phyloP scores from a whole-genome alignment of 2,329 filamentous ascomycete species.

The Shiraia sp. region DNA sequence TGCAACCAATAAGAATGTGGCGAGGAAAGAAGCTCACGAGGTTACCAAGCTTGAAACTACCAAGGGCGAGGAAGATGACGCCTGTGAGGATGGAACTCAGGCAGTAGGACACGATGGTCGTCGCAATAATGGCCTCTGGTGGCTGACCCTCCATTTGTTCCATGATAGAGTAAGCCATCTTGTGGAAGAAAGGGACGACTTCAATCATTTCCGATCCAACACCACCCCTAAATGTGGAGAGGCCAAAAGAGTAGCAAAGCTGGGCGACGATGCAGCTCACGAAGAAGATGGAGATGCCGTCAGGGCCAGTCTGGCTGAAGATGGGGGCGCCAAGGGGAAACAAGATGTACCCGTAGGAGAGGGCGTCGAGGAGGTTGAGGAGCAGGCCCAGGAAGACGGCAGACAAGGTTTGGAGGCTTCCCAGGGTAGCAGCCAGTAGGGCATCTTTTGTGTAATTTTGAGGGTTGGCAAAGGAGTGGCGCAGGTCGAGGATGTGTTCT shows the following conservation, averaged over 20 bases:
- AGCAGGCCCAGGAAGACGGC: conserved; percentile 86
- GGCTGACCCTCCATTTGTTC: conserved; percentile 76
- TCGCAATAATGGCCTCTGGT: conserved; percentile 85
- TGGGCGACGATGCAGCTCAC: conserved; percentile 96
- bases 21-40: conserved; percentile 96
- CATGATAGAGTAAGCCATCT: conserved; percentile 92
- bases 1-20: conserved; percentile 95
- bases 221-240: conserved; percentile 86
- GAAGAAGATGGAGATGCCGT: conserved; percentile 98
- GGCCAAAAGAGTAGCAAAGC: conserved; percentile 79
- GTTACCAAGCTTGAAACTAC: conserved; percentile 82
- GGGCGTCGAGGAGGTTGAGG: conserved; percentile 88
- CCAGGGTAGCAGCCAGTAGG: conserved; percentile 66
- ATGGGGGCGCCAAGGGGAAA: conserved; percentile 88
- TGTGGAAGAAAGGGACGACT: conserved; percentile 98
- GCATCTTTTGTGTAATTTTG: conserved; percentile 72
- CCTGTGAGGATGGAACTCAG: conserved; percentile 91
- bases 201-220: conserved; percentile 98
- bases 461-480: conserved; percentile 57
- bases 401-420: conserved; percentile 73
- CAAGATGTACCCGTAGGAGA: conserved; percentile 88
- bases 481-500: conserved; percentile 22
- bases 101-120: conserved; percentile 89
- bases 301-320: conserved; percentile 83
- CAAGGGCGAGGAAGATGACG: conserved; percentile 88